A percentile compares a stretch with the other conserved stretches of the same genome.
Conservation (phyloP, 306 rosid species). For the Casuarina cunninghamiana region DNA sequence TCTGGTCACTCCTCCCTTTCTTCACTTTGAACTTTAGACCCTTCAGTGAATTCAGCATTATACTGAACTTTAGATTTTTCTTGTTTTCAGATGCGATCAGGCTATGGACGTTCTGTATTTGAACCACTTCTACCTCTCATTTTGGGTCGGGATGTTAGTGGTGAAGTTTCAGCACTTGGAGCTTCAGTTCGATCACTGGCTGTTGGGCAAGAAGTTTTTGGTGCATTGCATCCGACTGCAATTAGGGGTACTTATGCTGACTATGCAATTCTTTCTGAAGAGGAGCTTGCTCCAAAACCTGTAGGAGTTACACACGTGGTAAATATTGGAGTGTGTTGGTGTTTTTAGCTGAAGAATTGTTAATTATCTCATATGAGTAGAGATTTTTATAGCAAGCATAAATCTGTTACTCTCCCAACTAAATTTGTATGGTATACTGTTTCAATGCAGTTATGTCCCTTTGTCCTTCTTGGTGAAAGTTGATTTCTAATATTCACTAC, state of each 20-base stretch:
- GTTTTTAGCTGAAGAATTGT: constrained; percentile 12
- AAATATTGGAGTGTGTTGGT: constrained; percentile 27
- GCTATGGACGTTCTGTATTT: constrained; percentile 87
- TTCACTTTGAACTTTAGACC: not conserved
- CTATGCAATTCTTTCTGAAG: constrained; percentile 80
- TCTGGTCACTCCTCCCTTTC: not conserved
- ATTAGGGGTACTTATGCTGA: constrained; percentile 93
- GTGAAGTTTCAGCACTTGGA: constrained; percentile 88
- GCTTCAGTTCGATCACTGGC: constrained; percentile 52
- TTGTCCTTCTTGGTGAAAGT: not conserved
- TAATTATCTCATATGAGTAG: not conserved
- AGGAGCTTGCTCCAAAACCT: constrained; percentile 77
- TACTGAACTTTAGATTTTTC: not conserved
- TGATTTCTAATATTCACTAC: constrained; percentile 5
- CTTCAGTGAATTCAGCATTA: not conserved
- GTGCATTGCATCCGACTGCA: constrained; percentile 99
- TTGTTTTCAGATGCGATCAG: constrained; percentile 74
- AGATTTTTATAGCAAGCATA: not conserved
- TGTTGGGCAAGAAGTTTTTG: constrained; percentile 84
- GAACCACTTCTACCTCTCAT: constrained; percentile 74
- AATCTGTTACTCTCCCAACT: not conserved
- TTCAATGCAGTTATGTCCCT: not conserved
- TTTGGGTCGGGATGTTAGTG: constrained; percentile 93
- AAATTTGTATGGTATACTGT: not conserved
- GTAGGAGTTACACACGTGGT: constrained; percentile 82